phyloP scores from a whole-genome alignment of 2,329 filamentous ascomycete genomes.

The Apiospora rasikravindrae region DNA sequence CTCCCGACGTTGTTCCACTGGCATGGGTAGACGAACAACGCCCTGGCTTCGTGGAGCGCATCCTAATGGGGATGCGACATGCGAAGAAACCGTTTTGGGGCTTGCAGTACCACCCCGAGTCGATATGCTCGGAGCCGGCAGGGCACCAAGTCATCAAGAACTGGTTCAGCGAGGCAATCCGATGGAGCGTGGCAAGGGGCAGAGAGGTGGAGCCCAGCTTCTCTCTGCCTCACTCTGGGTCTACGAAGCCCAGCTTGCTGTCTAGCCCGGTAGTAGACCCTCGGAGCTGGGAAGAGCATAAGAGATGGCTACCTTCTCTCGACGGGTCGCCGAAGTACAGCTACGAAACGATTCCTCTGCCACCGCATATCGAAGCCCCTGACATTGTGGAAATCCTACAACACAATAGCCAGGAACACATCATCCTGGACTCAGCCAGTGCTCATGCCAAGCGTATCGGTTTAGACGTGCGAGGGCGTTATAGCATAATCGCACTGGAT shows the following conservation, averaged over 20 bases:
- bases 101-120: slow-evolving; percentile 90
- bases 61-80: slow-evolving; percentile 82
- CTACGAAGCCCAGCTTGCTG: slow-evolving; percentile 42
- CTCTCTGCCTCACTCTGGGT: slow-evolving; percentile 28
- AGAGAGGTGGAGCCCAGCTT: slow-evolving; percentile 19
- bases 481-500: slow-evolving; percentile 75
- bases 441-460: slow-evolving; percentile 49
- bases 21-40: slow-evolving; percentile 64
- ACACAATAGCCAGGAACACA: slow-evolving; percentile 47
- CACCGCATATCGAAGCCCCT: slow-evolving; percentile 53
- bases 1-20: slow-evolving; percentile 58
- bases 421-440: slow-evolving; percentile 66
- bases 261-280: slow-evolving; percentile 27
- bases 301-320: background rate
- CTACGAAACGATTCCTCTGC: slow-evolving; percentile 50
- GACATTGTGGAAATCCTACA: slow-evolving; percentile 60
- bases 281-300: background rate
- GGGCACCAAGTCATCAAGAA: slow-evolving; percentile 70
- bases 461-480: slow-evolving; percentile 62
- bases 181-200: slow-evolving; percentile 53
- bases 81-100: slow-evolving; percentile 77
- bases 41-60: slow-evolving; percentile 48
- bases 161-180: slow-evolving; percentile 73
- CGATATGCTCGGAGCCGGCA: slow-evolving; percentile 76
- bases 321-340: slow-evolving; percentile 41